Conservation (phyloP, 805 yeast species). For the Myxozyma vanderwaltii region DNA sequence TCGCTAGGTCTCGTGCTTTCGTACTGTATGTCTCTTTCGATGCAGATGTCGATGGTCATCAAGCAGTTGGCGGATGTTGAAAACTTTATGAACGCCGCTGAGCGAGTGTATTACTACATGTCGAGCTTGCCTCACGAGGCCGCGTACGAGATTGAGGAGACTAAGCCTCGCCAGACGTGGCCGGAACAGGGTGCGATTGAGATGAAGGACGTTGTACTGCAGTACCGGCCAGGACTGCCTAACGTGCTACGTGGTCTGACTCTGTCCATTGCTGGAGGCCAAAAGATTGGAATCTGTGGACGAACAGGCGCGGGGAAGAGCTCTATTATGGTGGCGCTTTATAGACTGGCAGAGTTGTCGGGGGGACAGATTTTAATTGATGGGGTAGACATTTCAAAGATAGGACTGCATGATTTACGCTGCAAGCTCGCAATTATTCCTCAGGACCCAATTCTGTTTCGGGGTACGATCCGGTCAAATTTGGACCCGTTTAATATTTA, state of each 20-base stretch:
- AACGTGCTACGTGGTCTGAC: conserved; percentile 60
- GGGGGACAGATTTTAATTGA: conserved; percentile 63
- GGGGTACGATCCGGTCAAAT: conserved; percentile 74
- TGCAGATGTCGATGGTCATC: conserved; percentile 55
- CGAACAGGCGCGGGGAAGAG: conserved; percentile 91
- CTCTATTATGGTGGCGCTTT: conserved; percentile 71
- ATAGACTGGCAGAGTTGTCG: conserved; percentile 63
- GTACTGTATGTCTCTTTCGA: conserved; percentile 54
- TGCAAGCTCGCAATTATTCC: conserved; percentile 78
- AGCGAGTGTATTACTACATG: conserved; percentile 69
- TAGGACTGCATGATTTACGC: conserved; percentile 71
- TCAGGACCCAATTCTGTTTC: conserved; percentile 83
- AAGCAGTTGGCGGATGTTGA: conserved; percentile 71
- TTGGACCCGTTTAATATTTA: conserved; percentile 71
- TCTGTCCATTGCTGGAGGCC: conserved; percentile 55
- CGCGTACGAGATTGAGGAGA: conserved; percentile 52
- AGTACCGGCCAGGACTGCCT: conserved; percentile 68
- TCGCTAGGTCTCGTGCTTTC: conserved; percentile 43
- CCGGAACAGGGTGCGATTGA: conserved; percentile 62
- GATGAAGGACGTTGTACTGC: conserved; percentile 58
- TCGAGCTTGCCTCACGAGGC: conserved; percentile 67
- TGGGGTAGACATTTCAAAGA: conserved; percentile 61
- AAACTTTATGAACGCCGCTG: conserved; percentile 76
- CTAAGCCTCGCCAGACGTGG: conserved; percentile 58
- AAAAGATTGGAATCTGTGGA: conserved; percentile 84